Evolutionary conservation across 257 asterid species (phyloP), one percentile per base, ranked within the genome.

Genomic region (Salvia rosmarinus): DNA sequence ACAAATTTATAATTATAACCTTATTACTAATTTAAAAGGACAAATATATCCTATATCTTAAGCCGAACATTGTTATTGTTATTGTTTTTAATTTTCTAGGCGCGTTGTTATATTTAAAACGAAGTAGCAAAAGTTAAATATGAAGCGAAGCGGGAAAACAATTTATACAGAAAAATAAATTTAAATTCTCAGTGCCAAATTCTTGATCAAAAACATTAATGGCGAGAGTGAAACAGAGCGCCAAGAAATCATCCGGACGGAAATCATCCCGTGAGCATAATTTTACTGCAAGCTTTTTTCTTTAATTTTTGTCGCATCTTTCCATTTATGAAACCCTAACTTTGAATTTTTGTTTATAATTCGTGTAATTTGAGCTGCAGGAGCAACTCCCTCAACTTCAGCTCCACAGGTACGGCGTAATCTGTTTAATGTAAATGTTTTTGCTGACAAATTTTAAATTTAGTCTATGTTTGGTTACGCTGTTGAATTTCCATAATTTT

Each of bases 171-270:
- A 35, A 28, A 43, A 6, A 25, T 25, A 1, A 39, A 30, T n/a
- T n/a, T n/a, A 34, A 43, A 30, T 14, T 42, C 42, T 40, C 55
- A 4, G 72, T 12, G 25, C 44, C 60, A 43, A 32, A 56, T 62
- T 28, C 43, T 46, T 25, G 74, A 3, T 4, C 59, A 62, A 14
- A 49, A 12, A 52, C 9, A 37, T 11, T 40, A 50, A 92, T 92
- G 98, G 96, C 96, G 70, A 88, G 95, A 77, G 37, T 78, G 32
- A 90, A 88, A 70, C 87, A 88, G 30, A 17, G 60, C 7, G 90
- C 85, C 8, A 67, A 61, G n/a, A 76, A 46, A 63, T 28, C 72
- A 40, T 0, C 1, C 61, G 77, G 67, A 44, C 71, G 78, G 35
- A 71, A 23, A 68, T 5, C 57, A 28, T 13, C 89, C 59, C 83